Conservation (phyloP, 352 stramenopile genomes). For the Pythium monospermum region DNA sequence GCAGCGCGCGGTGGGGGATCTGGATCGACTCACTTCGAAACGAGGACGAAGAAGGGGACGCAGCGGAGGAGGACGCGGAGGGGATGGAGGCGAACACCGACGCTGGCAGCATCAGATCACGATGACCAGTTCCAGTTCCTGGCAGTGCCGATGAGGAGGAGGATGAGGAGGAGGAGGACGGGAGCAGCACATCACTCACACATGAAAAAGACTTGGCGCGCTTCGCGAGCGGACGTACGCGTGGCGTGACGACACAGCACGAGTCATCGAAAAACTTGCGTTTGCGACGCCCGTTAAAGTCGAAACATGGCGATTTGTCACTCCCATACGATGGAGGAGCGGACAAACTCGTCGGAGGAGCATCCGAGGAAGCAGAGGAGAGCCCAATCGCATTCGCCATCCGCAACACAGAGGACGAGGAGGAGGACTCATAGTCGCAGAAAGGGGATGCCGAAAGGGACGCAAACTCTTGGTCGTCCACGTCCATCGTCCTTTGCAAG, state of each 20-base stretch:
- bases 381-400: conserved; percentile 15
- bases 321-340: not conserved
- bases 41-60: conserved; percentile 2
- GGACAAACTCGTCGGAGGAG: no score
- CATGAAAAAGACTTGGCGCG: conserved; percentile 43
- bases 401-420: not conserved
- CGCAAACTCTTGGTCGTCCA: conserved; percentile 10
- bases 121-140: no score
- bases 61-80: not conserved
- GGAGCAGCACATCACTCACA: conserved; percentile 23
- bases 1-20: conserved; percentile 29
- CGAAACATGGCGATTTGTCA: conserved; percentile 17
- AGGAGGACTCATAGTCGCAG: conserved; percentile 10
- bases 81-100: not conserved
- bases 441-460: conserved; percentile 20
- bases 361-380: no score
- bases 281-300: conserved; percentile 45
- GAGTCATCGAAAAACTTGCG: conserved; percentile 44
- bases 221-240: conserved; percentile 52
- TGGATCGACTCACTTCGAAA: conserved; percentile 41
- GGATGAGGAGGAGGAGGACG: not conserved
- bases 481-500: conserved; percentile 18
- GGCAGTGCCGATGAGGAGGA: no score
- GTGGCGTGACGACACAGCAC: conserved; percentile 19
- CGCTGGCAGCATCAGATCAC: not conserved